Base-by-base conservation (phyloP, 257 asterid species). In the Lycium barbarum region DNA sequence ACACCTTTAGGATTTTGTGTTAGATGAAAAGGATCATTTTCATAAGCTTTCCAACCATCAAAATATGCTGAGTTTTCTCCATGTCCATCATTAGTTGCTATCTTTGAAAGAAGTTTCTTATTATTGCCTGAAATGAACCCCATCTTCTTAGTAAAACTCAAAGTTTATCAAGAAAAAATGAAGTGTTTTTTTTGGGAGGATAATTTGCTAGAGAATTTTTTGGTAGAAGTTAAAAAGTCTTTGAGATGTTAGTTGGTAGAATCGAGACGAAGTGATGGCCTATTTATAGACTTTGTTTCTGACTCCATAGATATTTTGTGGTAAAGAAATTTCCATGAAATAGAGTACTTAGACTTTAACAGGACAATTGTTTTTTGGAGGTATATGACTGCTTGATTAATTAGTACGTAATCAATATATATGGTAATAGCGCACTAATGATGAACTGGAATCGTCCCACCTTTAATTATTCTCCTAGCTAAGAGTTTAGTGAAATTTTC, bases 11-110 rank as follows among this genome's bases (percentile, higher is more conserved):
- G 83, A 15, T 84, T 84, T 43, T 62, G 8, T n/a, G 53, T 61
- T 15, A 36, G 14, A 76, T 74, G 86, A n/a, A 73, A 84, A 22
- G 86, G 86, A 49, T 84, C 66, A 58, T 62, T 76, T 72, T 84
- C 86, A 84, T 84, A 84, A 45, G 86, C 86, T 61, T 84, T 84
- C 83, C 86, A 84, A 17, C 86, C 86, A 73, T 73, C 86, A 84
- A 84, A 84, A 84, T 84, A 84, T 35, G 86, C 51, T 38, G 86
- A 84, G 35, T 84, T 76, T 84, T 84, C 86, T 7, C 86, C 86
- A 84, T 76, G 86, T 26, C 70, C 76, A 22, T 84, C 86, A 49
- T 43, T 58, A 4, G 43, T 61, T 61, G 86, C 83, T 33, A 84
- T 54, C 26, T 76, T 84, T 70, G 86, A 84, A 40, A 84, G 66